Conservation (phyloP, 371 early-diverging fungal genomes). For the Parasitella parasitica region DNA sequence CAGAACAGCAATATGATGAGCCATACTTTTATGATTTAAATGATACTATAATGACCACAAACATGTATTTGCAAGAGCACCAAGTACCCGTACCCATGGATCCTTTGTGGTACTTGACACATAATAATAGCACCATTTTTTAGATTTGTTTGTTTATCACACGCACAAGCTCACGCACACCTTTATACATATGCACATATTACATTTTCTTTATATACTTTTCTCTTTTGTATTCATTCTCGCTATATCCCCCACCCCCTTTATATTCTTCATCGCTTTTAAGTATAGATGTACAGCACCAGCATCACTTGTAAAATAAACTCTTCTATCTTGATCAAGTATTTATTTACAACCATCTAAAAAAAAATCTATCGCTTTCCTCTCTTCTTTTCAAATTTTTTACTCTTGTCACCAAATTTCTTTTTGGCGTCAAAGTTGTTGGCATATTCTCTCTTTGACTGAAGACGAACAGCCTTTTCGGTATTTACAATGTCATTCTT, state of each 20-base stretch:
- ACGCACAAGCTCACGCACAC: too few relatives aligned
- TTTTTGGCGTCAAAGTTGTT: conserved; percentile 15
- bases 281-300: background rate
- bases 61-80: background rate
- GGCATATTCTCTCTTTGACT: conserved; percentile 17
- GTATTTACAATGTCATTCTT: conserved; percentile 63
- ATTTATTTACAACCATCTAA: background rate
- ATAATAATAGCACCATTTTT: background rate
- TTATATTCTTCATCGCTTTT: background rate
- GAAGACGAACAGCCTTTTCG: conserved; percentile 51
- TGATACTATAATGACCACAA: background rate
- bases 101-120: conserved; percentile 5
- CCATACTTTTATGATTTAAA: background rate
- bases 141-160: conserved; percentile 1
- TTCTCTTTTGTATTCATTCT: background rate
- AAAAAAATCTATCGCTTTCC: conserved; percentile 11
- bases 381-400: conserved; percentile 7
- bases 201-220: background rate
- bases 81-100: background rate
- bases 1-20: background rate
- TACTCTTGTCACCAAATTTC: conserved; percentile 7
- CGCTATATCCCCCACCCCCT: background rate
- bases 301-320: background rate
- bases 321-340: too few relatives aligned
- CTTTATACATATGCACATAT: conserved; percentile 1